Base-by-base conservation (phyloP, 2,329 filamentous ascomycete genomes). In the Chaetomium sp. region DNA sequence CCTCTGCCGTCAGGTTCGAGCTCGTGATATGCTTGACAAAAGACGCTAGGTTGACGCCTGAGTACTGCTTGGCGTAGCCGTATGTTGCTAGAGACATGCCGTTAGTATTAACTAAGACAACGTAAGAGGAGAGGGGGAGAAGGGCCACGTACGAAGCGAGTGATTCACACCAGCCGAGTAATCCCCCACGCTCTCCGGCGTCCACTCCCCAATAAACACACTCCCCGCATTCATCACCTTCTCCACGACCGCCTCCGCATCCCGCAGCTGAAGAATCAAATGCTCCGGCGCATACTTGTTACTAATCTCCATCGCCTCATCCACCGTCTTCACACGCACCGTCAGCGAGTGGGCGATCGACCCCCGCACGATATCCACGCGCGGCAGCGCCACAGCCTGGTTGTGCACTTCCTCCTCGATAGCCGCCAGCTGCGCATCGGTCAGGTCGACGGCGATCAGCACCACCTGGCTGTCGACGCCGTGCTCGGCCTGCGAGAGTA, bases 151-250 rank as follows among this genome's bases (percentile, higher is more conserved):
- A 95, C 91, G 94, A 62, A 99, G 76, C 56, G 89, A 95, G 77
- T 99, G 94, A 72, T 99, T 99, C 43, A 99, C 94, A 67, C 94
- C 94, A 52, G 94, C 94, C 61, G 91, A 96, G 75, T 99, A 99
- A 71, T 99, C 94, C 46, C 94, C 94, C 3, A 99, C 94, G 70
- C 89, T 95, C 74, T 99, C 94, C 5, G 94, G 94, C 0, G 94
- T 97, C 94, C 94, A 99, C 62, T 88, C 80, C 8, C 94, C 94
- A 61, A 97, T 86, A 69, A 99, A 99, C 6, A 99, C 91, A 69
- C 90, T 96, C 14, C 94, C 94, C 2, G 94, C 94, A 65, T 99
- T 96, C 74, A 91, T 82, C 32, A 99, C 91, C 69, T 86, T 74
- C 38, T 88, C 84, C 0, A 95, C 86, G 3, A 86, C 79, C 56